Evolutionary conservation across 2,329 filamentous ascomycete species (phyloP), one percentile per base, ranked within the genome.

Genomic region (Ceratocystis albifundus): DNA sequence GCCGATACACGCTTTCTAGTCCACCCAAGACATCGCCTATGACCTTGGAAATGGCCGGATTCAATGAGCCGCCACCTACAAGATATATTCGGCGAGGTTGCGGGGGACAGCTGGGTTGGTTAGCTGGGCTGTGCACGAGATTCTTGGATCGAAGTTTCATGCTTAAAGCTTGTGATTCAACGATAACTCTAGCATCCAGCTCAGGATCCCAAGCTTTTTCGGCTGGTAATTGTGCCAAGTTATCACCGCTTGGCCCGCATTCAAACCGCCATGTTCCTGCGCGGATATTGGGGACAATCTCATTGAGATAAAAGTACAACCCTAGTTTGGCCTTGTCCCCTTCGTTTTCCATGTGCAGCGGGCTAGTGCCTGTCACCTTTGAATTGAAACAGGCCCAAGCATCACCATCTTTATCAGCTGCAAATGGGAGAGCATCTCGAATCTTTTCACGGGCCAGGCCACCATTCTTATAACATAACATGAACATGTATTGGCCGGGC

Each of bases 401-500:
- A 66, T 87, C 80, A 3, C 75, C 70, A 36, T 75, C 74, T 10
- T 75, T 74, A 3, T 22, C 55, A 30, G 68, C 66, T 8, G 78
- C 74, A 30, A 77, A 76, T 50, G 90, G 88, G 64, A 97, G 84
- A 0, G 84, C 81, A 73, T 99, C 90, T 65, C 94, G 88, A 69
- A 97, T 84, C 72, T 89, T 86, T 74, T 99, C 94, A 57, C 94
- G 88, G 1, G 94, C 93, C 0, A 97, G 84, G 1, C 91, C 91
- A 71, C 94, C 94, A 77, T 99, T 99, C 78, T 97, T 97, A 80
- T 97, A 99, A 81, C 94, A 99, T 45, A 99, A 85, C 94, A 99
- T 99, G 77, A 99, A 97, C 94, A 99, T 97, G 82, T 96, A 96
- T 68, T 96, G 83, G 0, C 89, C 90, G 0, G 86, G 79, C 0